Percentiles rank a stretch among this genome's conserved stretches.
Evolutionary conservation across 352 stramenopile species (phyloP).

Genomic region (Elongisporangium prolatum): DNA sequence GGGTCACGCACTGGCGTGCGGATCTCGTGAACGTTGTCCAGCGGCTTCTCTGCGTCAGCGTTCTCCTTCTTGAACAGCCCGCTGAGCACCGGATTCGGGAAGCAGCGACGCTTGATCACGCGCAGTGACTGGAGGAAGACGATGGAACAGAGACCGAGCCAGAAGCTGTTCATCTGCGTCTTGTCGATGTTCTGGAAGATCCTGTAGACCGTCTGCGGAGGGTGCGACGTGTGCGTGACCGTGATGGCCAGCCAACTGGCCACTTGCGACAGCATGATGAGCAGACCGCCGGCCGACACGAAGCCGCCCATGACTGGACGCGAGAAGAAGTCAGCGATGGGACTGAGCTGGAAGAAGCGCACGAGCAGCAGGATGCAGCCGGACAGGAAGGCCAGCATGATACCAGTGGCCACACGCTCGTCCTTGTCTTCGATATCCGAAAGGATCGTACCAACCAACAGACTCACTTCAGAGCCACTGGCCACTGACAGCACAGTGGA

Average conservation of each 20-base stretch:
- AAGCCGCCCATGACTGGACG: slow-evolving; percentile 89
- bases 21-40: slow-evolving; percentile 10
- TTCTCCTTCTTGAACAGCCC: slow-evolving; percentile 23
- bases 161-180: slow-evolving; percentile 67
- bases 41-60: slow-evolving; percentile 1
- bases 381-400: slow-evolving; percentile 66
- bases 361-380: slow-evolving; percentile 71
- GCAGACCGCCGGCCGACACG: slow-evolving; percentile 79
- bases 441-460: slow-evolving; percentile 48
- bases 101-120: slow-evolving; percentile 36
- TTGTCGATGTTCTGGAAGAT: slow-evolving; percentile 49
- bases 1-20: slow-evolving; percentile 6
- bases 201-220: slow-evolving; percentile 50
- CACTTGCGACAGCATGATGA: slow-evolving; percentile 89
- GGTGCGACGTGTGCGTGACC: slow-evolving; percentile 33
- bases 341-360: slow-evolving; percentile 75
- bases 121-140: slow-evolving; percentile 38
- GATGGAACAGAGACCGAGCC: slow-evolving; percentile 57
- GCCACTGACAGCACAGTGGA: slow-evolving; percentile 82
- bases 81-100: slow-evolving; percentile 20
- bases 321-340: slow-evolving; percentile 86
- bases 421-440: slow-evolving; percentile 35
- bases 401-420: slow-evolving; percentile 33
- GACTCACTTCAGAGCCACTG: slow-evolving; percentile 55
- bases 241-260: slow-evolving; percentile 76